Conservation (phyloP, 2,329 filamentous ascomycete genomes). For the Colletotrichum limetticola region DNA sequence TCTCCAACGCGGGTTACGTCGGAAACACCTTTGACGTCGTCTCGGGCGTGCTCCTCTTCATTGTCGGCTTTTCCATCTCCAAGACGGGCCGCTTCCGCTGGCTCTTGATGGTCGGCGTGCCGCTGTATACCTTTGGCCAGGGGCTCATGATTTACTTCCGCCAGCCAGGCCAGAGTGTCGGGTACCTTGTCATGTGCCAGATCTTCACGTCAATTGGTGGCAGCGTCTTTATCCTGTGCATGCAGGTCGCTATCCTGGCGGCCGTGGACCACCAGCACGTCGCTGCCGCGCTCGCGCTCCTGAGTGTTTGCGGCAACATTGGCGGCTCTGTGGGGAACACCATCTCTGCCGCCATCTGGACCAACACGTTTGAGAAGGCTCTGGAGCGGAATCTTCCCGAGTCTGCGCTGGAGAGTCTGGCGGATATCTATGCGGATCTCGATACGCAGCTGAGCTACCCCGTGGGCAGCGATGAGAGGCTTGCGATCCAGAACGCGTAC, state of each 20-base stretch:
- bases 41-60: constrained; percentile 59
- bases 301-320: constrained; percentile 56
- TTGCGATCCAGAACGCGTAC: constrained; percentile 67
- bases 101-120: constrained; percentile 54
- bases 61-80: constrained; percentile 59
- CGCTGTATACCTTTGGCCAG: constrained; percentile 65
- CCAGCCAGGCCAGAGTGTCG: constrained; percentile 44
- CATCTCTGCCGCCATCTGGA: constrained; percentile 55
- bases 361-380: constrained; percentile 53
- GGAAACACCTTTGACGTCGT: constrained; percentile 62
- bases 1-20: constrained; percentile 59
- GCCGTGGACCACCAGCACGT: constrained; percentile 65
- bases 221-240: constrained; percentile 47
- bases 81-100: constrained; percentile 61
- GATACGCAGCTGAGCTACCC: constrained; percentile 60
- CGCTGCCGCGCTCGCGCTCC: constrained; percentile 58
- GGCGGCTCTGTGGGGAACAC: constrained; percentile 58
- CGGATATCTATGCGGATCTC: constrained; percentile 63
- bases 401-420: constrained; percentile 46
- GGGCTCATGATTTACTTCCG: constrained; percentile 57
- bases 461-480: constrained; percentile 51
- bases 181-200: constrained; percentile 52
- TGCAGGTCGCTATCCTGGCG: constrained; percentile 69
- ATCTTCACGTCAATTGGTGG: constrained; percentile 55
- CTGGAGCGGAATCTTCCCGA: constrained; percentile 61